Percentiles rank a stretch among this genome's conserved stretches.
phyloP scores from a whole-genome alignment of 805 yeast genomes.

The Hanseniaspora lindneri region DNA sequence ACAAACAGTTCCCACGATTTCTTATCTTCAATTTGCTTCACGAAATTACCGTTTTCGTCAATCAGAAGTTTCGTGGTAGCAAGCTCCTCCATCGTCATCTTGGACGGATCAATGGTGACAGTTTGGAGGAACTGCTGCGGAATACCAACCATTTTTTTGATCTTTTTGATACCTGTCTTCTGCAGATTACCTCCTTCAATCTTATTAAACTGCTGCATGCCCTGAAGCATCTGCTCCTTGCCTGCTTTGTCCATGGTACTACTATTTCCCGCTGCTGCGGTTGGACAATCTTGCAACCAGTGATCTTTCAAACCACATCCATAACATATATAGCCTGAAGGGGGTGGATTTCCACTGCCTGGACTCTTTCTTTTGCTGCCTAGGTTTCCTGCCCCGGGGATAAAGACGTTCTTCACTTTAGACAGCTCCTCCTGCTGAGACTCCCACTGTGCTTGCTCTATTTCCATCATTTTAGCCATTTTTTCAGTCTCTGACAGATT shows the following conservation, averaged over 20 bases:
- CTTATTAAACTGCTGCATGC: slow-evolving; percentile 26
- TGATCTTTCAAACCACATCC: slow-evolving; percentile 93
- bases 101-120: slow-evolving; percentile 39
- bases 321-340: slow-evolving; percentile 92
- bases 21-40: slow-evolving; percentile 87
- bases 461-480: slow-evolving; percentile 81
- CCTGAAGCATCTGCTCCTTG: slow-evolving; percentile 71
- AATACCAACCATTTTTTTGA: slow-evolving; percentile 91
- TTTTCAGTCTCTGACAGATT: slow-evolving; percentile 69
- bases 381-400: slow-evolving; percentile 33
- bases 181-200: slow-evolving; percentile 15
- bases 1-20: slow-evolving; percentile 84
- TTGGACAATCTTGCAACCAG: slow-evolving; percentile 90
- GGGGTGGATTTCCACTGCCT: slow-evolving; percentile 42
- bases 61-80: slow-evolving; percentile 56
- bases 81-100: slow-evolving; percentile 56
- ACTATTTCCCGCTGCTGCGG: slow-evolving; percentile 31
- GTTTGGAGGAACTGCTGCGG: slow-evolving; percentile 86
- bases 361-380: slow-evolving; percentile 28
- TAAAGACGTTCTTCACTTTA: slow-evolving; percentile 40
- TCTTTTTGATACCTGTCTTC: slow-evolving; percentile 38
- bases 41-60: slow-evolving; percentile 90
- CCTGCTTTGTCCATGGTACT: slow-evolving; percentile 34
- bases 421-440: slow-evolving; percentile 88
- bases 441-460: slow-evolving; percentile 89